Evolutionary conservation across 495 filamentous ascomycete genomes (phyloP).

Genomic region (Hypomontagnella submonticulosa): DNA sequence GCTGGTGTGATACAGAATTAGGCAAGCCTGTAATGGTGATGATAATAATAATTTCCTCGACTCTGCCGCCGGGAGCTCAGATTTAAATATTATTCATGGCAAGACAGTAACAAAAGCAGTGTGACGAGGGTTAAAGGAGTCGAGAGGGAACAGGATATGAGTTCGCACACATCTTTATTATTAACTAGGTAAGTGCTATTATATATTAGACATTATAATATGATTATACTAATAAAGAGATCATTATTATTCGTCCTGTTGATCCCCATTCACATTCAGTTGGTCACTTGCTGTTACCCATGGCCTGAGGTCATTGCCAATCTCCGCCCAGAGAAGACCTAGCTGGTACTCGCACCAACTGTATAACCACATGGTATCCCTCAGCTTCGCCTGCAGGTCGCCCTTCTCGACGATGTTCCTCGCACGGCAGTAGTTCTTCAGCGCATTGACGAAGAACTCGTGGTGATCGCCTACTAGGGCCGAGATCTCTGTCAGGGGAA

Average conservation of each 20-base stretch:
- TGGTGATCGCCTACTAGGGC: conserved; percentile 36
- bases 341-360: conserved; percentile 47
- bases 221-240: neutral
- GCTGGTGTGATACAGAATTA: too few species aligned
- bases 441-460: conserved; percentile 43
- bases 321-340: conserved; percentile 43
- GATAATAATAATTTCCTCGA: too few species aligned
- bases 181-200: conserved; percentile 1
- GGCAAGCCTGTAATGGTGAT: too few species aligned
- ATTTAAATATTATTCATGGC: too few species aligned
- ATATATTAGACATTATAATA: conserved; percentile 40
- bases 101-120: too few species aligned
- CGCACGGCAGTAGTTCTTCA: conserved; percentile 46
- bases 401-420: conserved; percentile 37
- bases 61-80: too few species aligned
- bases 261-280: conserved; percentile 4
- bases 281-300: conserved; percentile 14
- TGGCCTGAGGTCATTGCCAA: conserved; percentile 33
- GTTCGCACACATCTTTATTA: neutral
- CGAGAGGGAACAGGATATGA: neutral
- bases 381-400: conserved; percentile 34
- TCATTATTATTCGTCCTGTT: conserved; percentile 2
- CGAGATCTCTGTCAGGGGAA: conserved; percentile 6
- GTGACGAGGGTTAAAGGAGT: too few species aligned
- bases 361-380: conserved; percentile 44